Evolutionary conservation across 2,329 filamentous ascomycete genomes (phyloP), one percentile per base, ranked within the genome.

Genomic region (Xylaria hypoxylon): DNA sequence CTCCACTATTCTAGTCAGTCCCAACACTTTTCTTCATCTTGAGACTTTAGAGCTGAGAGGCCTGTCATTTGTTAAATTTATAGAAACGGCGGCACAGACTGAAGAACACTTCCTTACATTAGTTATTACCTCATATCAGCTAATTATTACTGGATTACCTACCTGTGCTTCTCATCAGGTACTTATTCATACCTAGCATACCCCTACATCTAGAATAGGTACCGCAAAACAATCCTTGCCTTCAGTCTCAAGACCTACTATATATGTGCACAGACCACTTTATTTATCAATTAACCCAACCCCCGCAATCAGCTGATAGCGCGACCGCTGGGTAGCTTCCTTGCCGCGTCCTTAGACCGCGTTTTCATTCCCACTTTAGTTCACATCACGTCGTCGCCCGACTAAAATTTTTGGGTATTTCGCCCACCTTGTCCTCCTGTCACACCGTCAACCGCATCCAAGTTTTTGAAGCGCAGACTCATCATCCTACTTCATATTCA

Each of bases 221-320:
- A 50, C 13, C 24, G 24, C 8, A 45, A 19, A 7, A 24, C n/a
- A 24, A 6, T 48, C 40, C n/a, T n/a, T n/a, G n/a, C n/a, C n/a
- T n/a, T n/a, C n/a, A n/a, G n/a, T n/a, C n/a, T n/a, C n/a, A n/a
- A n/a, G n/a, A n/a, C n/a, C n/a, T n/a, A n/a, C 8, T 38, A 38
- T 15, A 31, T 11, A 42, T 48, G 11, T 38, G 22, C 57, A 57
- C 45, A 40, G 31, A 24, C 40, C 59, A 57, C 11, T 5, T 5
- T 22, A 35, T 15, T 35, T 51, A 38, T 64, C 50, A 60, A 67
- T 68, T 67, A 45, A 24, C 52, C 59, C 61, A 31, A 53, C 61
- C 67, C 65, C 70, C 61, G 66, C 68, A 58, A 63, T 75, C 73
- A 75, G 70, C 71, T 75, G 73, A 75, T 69, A 74, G 68, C 73